phyloP scores from a whole-genome alignment of 2,329 filamentous ascomycete species.

The Xylariaceae sp. region DNA sequence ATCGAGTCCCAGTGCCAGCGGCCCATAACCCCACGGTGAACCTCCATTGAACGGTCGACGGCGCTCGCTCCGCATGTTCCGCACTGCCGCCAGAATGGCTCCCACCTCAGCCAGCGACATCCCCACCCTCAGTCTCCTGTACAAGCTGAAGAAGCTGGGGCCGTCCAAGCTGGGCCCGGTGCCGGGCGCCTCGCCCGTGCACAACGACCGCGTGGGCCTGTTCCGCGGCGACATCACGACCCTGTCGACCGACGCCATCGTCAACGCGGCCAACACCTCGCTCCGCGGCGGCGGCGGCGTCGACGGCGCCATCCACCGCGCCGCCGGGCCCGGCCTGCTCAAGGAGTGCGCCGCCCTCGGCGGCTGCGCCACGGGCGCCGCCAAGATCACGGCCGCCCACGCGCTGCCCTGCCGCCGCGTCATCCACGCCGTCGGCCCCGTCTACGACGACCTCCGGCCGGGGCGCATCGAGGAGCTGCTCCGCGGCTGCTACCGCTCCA shows the following conservation, averaged over 20 bases:
- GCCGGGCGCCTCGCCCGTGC: conserved; percentile 19
- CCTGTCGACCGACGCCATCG: conserved; percentile 71
- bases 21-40: no score
- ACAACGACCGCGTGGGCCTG: conserved; percentile 66
- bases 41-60: no score
- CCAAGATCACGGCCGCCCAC: conserved; percentile 78
- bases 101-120: conserved; percentile 44
- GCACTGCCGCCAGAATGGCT: conserved; percentile 25
- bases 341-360: conserved; percentile 63
- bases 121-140: conserved; percentile 57
- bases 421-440: conserved; percentile 85
- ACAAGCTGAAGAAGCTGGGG: conserved; percentile 47
- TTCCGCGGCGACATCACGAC: conserved; percentile 75
- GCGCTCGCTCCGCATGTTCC: conserved; percentile 7
- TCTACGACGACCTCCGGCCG: conserved; percentile 48
- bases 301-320: conserved; percentile 77
- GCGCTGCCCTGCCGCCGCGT: conserved; percentile 67
- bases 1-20: no score
- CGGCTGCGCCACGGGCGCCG: conserved; percentile 69
- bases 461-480: conserved; percentile 41
- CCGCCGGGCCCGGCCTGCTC: conserved; percentile 63
- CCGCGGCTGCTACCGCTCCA: conserved; percentile 58
- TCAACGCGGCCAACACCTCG: conserved; percentile 80
- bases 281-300: conserved; percentile 88
- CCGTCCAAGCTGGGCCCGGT: conserved; percentile 13